These are phyloP conservation scores for Anthostomella pinea DNA, from an alignment of 2,329 filamentous ascomycete genomes.

Conservation along the genomic window DNA sequence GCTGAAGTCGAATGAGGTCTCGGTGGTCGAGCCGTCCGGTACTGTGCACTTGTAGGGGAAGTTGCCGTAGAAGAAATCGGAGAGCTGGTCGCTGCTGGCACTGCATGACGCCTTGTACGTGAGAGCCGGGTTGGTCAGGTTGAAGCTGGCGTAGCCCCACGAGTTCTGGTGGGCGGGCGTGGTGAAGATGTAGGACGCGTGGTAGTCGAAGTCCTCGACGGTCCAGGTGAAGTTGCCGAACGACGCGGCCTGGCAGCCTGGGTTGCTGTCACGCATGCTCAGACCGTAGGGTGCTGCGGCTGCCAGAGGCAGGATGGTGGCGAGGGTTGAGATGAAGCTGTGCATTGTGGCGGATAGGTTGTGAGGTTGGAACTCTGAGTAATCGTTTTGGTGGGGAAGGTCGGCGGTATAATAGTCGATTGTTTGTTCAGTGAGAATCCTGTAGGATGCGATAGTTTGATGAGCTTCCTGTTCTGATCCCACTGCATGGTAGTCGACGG, in stretches of 20 bases:
- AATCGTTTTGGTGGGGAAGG: background rate
- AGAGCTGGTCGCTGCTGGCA: conserved; percentile 40
- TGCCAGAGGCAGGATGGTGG: conserved; percentile 25
- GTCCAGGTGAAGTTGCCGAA: conserved; percentile 39
- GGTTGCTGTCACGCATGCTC: conserved; percentile 19
- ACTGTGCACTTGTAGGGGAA: conserved; percentile 41
- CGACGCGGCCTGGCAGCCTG: conserved; percentile 33
- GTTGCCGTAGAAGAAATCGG: conserved; percentile 50
- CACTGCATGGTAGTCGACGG: conserved; percentile 3
- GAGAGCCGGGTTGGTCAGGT: conserved; percentile 45
- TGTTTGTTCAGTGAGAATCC: too few species aligned
- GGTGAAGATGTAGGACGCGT: conserved; percentile 46
- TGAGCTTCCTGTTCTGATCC: background rate
- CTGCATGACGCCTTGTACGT: conserved; percentile 37
- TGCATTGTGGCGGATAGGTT: conserved; percentile 27
- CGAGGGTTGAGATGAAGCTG: conserved; percentile 24
- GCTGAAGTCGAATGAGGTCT: conserved; percentile 43
- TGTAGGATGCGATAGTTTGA: too few species aligned
- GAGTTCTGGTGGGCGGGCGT: conserved; percentile 52
- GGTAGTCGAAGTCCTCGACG: conserved; percentile 45
- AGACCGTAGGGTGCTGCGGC: conserved; percentile 24
- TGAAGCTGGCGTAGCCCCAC: conserved; percentile 47
- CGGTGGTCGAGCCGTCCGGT: conserved; percentile 29
- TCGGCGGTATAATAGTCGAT: background rate
- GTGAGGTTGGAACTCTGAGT: conserved; percentile 2